Percentiles rank a stretch among this genome's conserved stretches.
These are phyloP conservation scores for Albophoma yamanashiensis DNA, from an alignment of 2,329 filamentous ascomycete species.

Conservation along the genomic window DNA sequence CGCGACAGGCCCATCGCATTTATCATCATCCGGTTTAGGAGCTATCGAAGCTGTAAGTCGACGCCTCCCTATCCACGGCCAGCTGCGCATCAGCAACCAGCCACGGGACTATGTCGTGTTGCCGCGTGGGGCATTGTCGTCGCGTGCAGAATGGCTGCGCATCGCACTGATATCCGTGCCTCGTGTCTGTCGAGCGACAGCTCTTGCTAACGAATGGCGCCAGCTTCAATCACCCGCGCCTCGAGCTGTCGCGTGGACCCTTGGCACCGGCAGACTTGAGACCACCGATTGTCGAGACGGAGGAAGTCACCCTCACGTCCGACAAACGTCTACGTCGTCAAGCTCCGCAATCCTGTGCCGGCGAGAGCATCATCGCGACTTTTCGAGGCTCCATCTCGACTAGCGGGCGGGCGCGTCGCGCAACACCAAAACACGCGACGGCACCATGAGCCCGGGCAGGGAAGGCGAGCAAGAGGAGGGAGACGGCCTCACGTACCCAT, in stretches of 20 bases:
- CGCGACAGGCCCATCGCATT: slow-evolving; percentile 28
- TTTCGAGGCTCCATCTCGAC: background rate
- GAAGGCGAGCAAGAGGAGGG: slow-evolving; percentile 23
- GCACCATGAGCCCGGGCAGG: slow-evolving; percentile 21
- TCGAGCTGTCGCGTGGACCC: slow-evolving; percentile 3
- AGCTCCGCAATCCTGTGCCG: background rate
- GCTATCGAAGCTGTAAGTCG: slow-evolving; percentile 23
- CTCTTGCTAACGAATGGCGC: slow-evolving; percentile 11
- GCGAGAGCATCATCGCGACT: background rate
- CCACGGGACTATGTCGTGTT: background rate
- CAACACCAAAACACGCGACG: background rate
- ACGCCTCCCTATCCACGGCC: slow-evolving; percentile 4
- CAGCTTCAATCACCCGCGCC: slow-evolving; percentile 5
- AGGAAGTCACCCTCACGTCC: background rate
- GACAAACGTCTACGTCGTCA: background rate
- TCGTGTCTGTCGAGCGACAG: background rate
- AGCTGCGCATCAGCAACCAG: slow-evolving; percentile 4
- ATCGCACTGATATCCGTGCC: slow-evolving; percentile 1
- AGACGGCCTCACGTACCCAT: slow-evolving; percentile 33
- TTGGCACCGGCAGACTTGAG: background rate
- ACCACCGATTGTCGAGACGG: background rate
- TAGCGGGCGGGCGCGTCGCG: background rate
- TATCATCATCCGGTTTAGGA: slow-evolving; percentile 28
- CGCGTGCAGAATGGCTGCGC: slow-evolving; percentile 1
- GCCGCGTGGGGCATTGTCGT: background rate